Conservation (phyloP, 768 basidiomycete species). For the Lentinula sp. region DNA sequence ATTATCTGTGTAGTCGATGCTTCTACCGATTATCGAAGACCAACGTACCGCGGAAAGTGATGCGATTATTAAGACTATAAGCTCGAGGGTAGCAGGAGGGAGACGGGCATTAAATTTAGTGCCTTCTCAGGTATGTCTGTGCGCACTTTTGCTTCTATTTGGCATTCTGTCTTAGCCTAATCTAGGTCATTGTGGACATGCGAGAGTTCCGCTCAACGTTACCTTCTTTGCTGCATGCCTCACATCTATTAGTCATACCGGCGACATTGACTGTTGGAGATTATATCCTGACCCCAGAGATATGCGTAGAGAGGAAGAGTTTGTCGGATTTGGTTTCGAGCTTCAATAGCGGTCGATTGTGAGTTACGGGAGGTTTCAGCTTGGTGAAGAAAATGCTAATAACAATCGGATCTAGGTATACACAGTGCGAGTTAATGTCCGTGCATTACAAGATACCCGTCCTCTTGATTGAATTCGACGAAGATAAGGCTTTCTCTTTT, state of each 20-base stretch:
- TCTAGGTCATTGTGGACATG: slow-evolving; percentile 91
- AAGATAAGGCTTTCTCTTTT: slow-evolving; percentile 91
- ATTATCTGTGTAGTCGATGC: slow-evolving; percentile 63
- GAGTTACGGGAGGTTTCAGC: slow-evolving; percentile 25
- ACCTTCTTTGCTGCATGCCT: slow-evolving; percentile 84
- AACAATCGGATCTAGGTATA: slow-evolving; percentile 54
- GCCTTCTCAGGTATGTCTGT: slow-evolving; percentile 48
- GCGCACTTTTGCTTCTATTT: not conserved
- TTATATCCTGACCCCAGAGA: slow-evolving; percentile 92
- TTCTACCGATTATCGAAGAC: slow-evolving; percentile 75
- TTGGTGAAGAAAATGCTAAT: not conserved
- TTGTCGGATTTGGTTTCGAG: slow-evolving; percentile 87
- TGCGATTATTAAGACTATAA: slow-evolving; percentile 74
- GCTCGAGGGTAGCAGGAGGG: slow-evolving; percentile 82
- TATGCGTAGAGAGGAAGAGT: slow-evolving; percentile 95
- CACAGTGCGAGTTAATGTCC: slow-evolving; percentile 96
- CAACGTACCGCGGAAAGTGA: slow-evolving; percentile 40
- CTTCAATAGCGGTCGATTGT: slow-evolving; percentile 93
- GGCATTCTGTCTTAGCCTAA: not conserved
- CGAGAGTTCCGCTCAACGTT: slow-evolving; percentile 93
- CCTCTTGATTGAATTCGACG: slow-evolving; percentile 94
- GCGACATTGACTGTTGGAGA: slow-evolving; percentile 93
- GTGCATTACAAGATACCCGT: slow-evolving; percentile 93
- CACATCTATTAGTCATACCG: slow-evolving; percentile 76
- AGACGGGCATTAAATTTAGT: slow-evolving; percentile 59